Percentiles rank a stretch among this genome's conserved stretches.
phyloP scores from a whole-genome alignment of 768 basidiomycete species.

The Xerocomus spinulosus region DNA sequence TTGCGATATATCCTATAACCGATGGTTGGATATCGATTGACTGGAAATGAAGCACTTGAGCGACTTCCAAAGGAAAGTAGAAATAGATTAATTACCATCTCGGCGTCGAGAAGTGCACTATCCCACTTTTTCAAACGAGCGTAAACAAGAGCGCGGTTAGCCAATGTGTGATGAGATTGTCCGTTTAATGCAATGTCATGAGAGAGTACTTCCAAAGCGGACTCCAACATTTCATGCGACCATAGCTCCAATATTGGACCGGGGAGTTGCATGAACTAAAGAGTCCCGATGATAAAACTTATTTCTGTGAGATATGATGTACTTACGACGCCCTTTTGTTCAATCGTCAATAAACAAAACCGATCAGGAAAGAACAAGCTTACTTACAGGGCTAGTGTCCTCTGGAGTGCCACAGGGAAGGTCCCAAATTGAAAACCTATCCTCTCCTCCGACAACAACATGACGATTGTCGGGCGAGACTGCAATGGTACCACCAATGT shows the following conservation, averaged over 20 bases:
- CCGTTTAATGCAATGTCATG: conserved; percentile 5
- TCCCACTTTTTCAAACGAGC: conserved; percentile 6
- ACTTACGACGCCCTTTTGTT: conserved; percentile 4
- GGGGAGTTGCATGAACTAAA: conserved; percentile 13
- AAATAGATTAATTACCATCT: conserved; percentile 6
- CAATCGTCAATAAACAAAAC: not conserved
- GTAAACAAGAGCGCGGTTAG: conserved; percentile 12
- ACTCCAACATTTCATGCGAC: conserved; percentile 1
- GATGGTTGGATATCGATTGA: conserved; percentile 9
- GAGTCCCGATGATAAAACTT: not conserved
- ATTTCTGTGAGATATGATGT: not conserved
- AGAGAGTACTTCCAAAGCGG: conserved; percentile 5
- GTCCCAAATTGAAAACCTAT: conserved; percentile 14
- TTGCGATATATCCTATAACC: conserved; percentile 15
- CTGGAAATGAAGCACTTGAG: not conserved
- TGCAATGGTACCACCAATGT: conserved; percentile 4
- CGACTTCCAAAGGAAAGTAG: not conserved
- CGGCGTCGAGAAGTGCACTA: conserved; percentile 6
- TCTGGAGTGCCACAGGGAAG: not conserved
- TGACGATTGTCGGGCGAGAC: conserved; percentile 6
- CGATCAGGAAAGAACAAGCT: not conserved
- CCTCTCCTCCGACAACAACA: conserved; percentile 10
- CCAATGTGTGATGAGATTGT: not conserved
- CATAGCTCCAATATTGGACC: not conserved
- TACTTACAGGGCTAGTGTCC: not conserved